Evolutionary conservation across 2,329 filamentous ascomycete genomes (phyloP), one percentile per base, ranked within the genome.

Genomic region (Diplodia corticola): DNA sequence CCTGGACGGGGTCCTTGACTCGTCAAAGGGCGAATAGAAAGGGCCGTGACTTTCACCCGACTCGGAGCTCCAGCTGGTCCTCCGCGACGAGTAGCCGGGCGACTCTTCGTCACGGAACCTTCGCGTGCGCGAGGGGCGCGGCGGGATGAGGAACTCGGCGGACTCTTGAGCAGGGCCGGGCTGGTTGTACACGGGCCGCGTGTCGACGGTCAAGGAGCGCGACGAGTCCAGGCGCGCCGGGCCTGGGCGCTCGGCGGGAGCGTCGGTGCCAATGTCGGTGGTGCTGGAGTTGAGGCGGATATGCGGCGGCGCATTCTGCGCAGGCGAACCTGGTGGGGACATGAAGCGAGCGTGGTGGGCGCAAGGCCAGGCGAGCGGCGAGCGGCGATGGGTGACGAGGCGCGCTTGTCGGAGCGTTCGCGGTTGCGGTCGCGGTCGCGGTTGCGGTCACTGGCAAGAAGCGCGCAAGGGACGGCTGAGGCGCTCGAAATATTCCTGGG

Each of bases 11-110:
- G 84, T 81, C 69, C 83, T 79, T 4, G 85, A 87, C 68, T 89
- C 86, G 67, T 86, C 84, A 88, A 89, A 59, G 0, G 86, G 86
- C 63, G 82, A 83, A 22, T 73, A 77, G 70, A 82, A 87, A 68
- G 76, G 83, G 61, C 71, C 80, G 71, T 83, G 79, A 68, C 83
- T 85, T 71, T 86, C 83, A 69, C 77, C 79, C 9, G 78, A 80
- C 68, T 88, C 86, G 20, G 88, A 89, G 70, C 85, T 86, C 84
- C 86, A 89, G 75, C 88, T 91, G 35, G 87, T 87, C 67, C 87
- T 80, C 69, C 86, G 80, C 53, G 86, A 89, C 30, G 46, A 60
- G 57, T 33, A 49, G 10, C 40, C 57, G 46, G 64, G 81, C 33
- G 80, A 82, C 40, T 83, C 80, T 40, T 85, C 80, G 70, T 87